Conservation (phyloP, 2,329 filamentous ascomycete species). For the Botryosphaeria dothidea region DNA sequence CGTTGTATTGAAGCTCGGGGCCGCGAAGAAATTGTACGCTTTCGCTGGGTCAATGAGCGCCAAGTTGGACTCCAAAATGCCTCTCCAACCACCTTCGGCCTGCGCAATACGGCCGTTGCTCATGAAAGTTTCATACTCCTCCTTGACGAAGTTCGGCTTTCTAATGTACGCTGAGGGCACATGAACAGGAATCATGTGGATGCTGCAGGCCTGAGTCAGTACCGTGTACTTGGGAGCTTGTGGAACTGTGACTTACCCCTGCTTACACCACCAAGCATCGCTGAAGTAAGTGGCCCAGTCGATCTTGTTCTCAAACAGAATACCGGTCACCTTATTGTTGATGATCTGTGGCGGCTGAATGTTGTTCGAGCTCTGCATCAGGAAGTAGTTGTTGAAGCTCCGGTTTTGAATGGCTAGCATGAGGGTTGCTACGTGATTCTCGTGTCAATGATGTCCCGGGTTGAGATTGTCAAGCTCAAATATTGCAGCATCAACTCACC, state of each 20-base stretch:
- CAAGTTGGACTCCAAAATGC: conserved; percentile 76
- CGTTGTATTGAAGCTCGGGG: not conserved
- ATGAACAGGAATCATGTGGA: conserved; percentile 82
- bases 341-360: conserved; percentile 77
- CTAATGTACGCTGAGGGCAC: conserved; percentile 72
- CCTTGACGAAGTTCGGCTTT: conserved; percentile 68
- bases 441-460: not conserved
- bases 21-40: conserved; percentile 74
- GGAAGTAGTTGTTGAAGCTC: conserved; percentile 77
- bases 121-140: conserved; percentile 78
- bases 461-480: too few species aligned
- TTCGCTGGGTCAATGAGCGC: conserved; percentile 71
- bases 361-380: conserved; percentile 71
- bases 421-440: conserved; percentile 58
- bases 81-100: conserved; percentile 78
- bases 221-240: not conserved
- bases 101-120: conserved; percentile 62
- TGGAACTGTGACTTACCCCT: conserved; percentile 38
- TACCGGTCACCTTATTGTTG: conserved; percentile 73
- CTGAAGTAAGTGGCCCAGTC: conserved; percentile 93
- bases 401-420: conserved; percentile 79
- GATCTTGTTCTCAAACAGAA: conserved; percentile 92
- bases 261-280: conserved; percentile 63
- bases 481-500: not conserved
- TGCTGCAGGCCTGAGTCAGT: conserved; percentile 43